Evolutionary conservation across 495 filamentous ascomycete genomes (phyloP).

Genomic region (Usnea hakonensis): DNA sequence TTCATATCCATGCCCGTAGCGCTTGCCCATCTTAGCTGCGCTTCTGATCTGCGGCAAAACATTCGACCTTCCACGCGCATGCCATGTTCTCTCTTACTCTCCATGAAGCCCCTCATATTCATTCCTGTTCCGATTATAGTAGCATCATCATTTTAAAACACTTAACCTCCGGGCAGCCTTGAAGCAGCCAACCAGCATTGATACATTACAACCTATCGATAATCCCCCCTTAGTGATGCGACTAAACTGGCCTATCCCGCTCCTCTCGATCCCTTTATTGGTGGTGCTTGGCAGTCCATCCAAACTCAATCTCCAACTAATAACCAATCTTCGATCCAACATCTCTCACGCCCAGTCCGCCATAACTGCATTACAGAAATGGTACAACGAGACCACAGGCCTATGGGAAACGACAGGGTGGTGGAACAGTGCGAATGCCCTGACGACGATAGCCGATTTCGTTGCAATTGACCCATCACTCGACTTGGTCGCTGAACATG

Average conservation of each 20-base stretch:
- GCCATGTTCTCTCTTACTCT: no score
- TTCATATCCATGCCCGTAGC: no score
- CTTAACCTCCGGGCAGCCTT: background rate
- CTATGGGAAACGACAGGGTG: slow-evolving; percentile 61
- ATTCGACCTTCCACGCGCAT: no score
- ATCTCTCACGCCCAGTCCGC: slow-evolving; percentile 37
- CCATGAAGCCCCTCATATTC: no score
- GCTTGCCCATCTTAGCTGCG: background rate
- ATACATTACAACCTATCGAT: background rate
- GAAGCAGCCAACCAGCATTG: background rate
- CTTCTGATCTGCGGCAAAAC: no score
- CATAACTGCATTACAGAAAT: slow-evolving; percentile 47
- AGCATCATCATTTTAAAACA: no score
- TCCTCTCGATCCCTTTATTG: background rate
- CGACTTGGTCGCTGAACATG: slow-evolving; percentile 2
- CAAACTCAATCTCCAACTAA: background rate
- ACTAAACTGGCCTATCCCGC: background rate
- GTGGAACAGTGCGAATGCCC: slow-evolving; percentile 70
- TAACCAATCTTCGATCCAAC: background rate
- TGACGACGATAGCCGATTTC: slow-evolving; percentile 58
- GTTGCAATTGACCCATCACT: slow-evolving; percentile 38
- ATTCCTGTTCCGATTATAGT: no score
- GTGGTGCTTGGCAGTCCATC: background rate
- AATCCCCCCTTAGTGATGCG: background rate
- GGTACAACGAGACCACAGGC: slow-evolving; percentile 55